Percentiles rank a stretch among this genome's conserved stretches.
phyloP scores from a whole-genome alignment of 2,329 filamentous ascomycete species.

The Pseudogymnoascus sp. region DNA sequence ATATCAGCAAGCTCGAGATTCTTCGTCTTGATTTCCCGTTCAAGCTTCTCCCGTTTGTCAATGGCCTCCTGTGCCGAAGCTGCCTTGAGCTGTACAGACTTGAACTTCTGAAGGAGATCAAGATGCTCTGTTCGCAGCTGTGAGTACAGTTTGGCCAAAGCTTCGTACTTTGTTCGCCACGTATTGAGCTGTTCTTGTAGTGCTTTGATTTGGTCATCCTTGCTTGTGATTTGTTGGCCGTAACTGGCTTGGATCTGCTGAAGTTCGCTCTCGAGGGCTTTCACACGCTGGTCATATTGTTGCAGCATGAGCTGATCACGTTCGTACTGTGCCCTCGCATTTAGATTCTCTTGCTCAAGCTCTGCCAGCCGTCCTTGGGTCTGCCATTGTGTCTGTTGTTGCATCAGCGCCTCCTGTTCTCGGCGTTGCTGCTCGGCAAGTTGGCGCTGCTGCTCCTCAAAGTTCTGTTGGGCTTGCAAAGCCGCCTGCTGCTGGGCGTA shows the following conservation, averaged over 20 bases:
- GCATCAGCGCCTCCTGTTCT: constrained; percentile 81
- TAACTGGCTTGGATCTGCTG: constrained; percentile 73
- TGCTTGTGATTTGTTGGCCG: constrained; percentile 76
- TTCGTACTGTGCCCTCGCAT: constrained; percentile 90
- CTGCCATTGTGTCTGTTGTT: constrained; percentile 85
- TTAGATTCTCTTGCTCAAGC: constrained; percentile 88
- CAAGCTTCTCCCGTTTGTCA: constrained; percentile 85
- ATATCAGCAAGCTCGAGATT: constrained; percentile 98
- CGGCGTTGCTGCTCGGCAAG: constrained; percentile 83
- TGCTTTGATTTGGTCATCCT: constrained; percentile 87
- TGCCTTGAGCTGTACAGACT: constrained; percentile 90
- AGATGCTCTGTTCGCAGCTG: constrained; percentile 92
- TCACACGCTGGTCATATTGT: constrained; percentile 92
- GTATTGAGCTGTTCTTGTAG: constrained; percentile 97
- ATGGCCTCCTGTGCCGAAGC: constrained; percentile 96
- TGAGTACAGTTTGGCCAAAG: constrained; percentile 91
- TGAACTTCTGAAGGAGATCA: constrained; percentile 91
- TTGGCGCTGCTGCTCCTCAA: constrained; percentile 85
- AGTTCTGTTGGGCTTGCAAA: constrained; percentile 83
- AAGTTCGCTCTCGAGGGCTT: constrained; percentile 83
- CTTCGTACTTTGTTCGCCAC: constrained; percentile 95
- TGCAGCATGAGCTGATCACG: constrained; percentile 95
- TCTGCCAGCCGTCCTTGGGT: constrained; percentile 94
- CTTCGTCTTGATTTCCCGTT: constrained; percentile 98
- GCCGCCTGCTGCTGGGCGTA: constrained; percentile 74